phyloP scores from a whole-genome alignment of 2,329 filamentous ascomycete species.

The Fusarium verrucosum region DNA sequence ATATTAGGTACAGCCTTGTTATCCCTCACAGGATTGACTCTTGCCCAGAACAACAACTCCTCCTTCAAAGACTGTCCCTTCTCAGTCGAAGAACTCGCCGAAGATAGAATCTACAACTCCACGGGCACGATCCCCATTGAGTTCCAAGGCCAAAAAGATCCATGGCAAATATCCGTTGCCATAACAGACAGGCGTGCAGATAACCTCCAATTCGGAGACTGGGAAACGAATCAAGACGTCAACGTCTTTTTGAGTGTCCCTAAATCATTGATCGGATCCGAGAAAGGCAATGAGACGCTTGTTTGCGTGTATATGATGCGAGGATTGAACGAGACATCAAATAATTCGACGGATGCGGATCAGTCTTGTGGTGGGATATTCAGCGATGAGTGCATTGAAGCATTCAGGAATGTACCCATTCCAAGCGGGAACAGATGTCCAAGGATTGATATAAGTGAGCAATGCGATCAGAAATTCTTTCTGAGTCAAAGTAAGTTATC shows the following conservation, averaged over 20 bases:
- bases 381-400: background rate
- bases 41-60: background rate
- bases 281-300: background rate
- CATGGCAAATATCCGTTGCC: background rate
- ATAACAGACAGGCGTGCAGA: background rate
- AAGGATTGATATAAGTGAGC: background rate
- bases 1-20: rapidly evolving
- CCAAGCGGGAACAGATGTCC: background rate
- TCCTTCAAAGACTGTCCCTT: background rate
- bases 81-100: background rate
- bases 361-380: background rate
- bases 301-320: background rate
- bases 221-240: background rate
- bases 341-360: background rate
- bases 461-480: background rate
- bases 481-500: background rate
- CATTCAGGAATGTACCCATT: background rate
- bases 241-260: background rate
- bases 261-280: background rate
- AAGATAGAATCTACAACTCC: background rate
- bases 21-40: background rate
- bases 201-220: background rate
- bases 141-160: background rate
- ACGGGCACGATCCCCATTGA: background rate
- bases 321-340: background rate